Evolutionary conservation across 768 basidiomycete species (phyloP), one percentile per base, ranked within the genome.

Genomic region (Phylloporus arenicola): DNA sequence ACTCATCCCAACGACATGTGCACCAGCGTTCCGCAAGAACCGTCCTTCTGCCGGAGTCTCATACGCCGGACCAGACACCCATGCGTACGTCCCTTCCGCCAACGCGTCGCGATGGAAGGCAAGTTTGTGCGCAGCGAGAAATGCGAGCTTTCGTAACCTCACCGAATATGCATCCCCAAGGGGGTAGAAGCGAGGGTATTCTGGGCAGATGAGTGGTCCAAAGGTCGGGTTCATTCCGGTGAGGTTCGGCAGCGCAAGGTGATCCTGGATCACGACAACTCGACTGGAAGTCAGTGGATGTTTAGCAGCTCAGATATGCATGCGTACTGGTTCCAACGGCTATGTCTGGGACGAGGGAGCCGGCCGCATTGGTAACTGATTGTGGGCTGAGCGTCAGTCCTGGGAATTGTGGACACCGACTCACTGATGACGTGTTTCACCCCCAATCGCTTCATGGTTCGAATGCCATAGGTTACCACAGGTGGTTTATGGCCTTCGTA

Each of bases 1-100:
- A 57, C 88, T 91, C 92, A 94, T 94, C 2, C 92, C 92, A 2
- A 93, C 92, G n/a, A 92, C 86, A 58, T 91, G 89, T 1, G 86
- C 92, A 3, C 92, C 92, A 0, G 80, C 82, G 8, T 70, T 68
- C 14, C 86, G 72, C 35, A 94, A 70, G 69, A 92, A 83, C 43
- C 83, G 74, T 29, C 90, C 92, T 58, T 95, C 92, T 0, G 89
- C 91, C 3, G 86, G 82, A 1, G 88, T 89, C 69, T 94, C 92
- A 62, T 94, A 94, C 8, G 89, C 88, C 13, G 92, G 92, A 0
- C 92, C 92, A 27, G 82, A 78, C 41, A 94, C 92, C 88, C 89
- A 94, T 1, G 90, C 90, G 57, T 94, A 94, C 2, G 79, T 81
- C 0, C 92, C 92, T 63, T 93, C 92, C 3, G 79, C 80, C 12